These are phyloP conservation scores for Pestalotiopsis fici DNA, from an alignment of 2,329 filamentous ascomycete genomes.

Conservation along the genomic window DNA sequence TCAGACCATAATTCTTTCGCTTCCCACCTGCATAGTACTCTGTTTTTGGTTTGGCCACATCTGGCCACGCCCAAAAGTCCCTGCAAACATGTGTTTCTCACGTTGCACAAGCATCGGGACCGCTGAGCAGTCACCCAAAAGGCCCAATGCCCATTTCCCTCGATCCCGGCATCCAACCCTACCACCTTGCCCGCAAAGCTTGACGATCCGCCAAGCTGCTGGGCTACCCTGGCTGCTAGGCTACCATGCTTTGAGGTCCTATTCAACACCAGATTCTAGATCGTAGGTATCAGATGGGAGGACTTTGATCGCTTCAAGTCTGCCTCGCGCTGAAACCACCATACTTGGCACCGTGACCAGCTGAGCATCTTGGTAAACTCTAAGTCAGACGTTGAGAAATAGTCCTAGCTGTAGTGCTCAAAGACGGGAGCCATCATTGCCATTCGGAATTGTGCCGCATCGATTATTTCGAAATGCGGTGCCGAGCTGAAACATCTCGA, in stretches of 20 bases:
- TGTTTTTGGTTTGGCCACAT: not conserved
- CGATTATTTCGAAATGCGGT: not conserved
- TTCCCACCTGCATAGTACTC: not conserved
- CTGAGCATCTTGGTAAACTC: not conserved
- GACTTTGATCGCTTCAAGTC: not conserved
- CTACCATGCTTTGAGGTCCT: not conserved
- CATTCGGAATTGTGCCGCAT: not conserved
- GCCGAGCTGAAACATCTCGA: not conserved
- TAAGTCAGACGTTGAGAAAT: not conserved
- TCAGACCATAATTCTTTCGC: not conserved
- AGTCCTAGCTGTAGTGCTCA: not conserved
- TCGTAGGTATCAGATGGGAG: not conserved
- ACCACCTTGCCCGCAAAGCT: too few species aligned
- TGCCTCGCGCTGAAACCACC: not conserved
- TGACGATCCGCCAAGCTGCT: not conserved
- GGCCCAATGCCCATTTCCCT: not conserved
- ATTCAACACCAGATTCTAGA: not conserved
- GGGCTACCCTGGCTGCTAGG: not conserved
- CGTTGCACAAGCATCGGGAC: not conserved
- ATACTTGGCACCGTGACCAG: not conserved
- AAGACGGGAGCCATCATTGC: not conserved
- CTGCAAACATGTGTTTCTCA: not conserved
- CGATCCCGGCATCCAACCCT: too few species aligned
- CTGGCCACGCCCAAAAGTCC: not conserved
- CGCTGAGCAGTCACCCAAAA: not conserved